phyloP scores from a whole-genome alignment of 192 early-diverging fungal genomes.

The Coemansia sp. region DNA sequence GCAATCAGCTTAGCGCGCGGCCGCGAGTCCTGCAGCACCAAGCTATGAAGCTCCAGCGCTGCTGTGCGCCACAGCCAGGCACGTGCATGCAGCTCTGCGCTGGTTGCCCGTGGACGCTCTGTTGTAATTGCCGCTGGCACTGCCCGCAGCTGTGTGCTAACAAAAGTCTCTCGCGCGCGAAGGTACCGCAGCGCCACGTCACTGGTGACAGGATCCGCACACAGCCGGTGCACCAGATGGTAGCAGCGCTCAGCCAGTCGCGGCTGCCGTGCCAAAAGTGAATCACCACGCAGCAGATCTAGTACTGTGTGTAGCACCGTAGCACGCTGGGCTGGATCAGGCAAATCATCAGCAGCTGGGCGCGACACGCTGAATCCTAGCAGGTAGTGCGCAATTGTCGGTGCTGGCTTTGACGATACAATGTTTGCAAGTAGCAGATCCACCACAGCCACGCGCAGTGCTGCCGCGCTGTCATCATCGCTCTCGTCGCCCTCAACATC shows the following conservation, averaged over 20 bases:
- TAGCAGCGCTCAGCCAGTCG: slow-evolving; percentile 84
- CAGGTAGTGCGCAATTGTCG: slow-evolving; percentile 86
- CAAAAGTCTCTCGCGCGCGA: slow-evolving; percentile 75
- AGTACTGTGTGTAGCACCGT: slow-evolving; percentile 67
- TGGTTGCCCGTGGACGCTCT: slow-evolving; percentile 24
- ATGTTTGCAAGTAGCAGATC: slow-evolving; percentile 83
- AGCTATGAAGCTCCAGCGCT: slow-evolving; percentile 84
- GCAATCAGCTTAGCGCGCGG: slow-evolving; percentile 44
- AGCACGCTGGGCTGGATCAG: slow-evolving; percentile 44
- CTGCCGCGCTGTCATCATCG: slow-evolving; percentile 44
- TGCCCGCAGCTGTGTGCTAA: slow-evolving; percentile 62
- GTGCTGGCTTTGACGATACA: slow-evolving; percentile 53
- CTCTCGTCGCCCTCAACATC: slow-evolving; percentile 17
- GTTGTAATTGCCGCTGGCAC: slow-evolving; percentile 27
- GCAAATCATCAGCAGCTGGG: slow-evolving; percentile 43
- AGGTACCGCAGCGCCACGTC: slow-evolving; percentile 74
- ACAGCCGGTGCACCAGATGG: slow-evolving; percentile 81
- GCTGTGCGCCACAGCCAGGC: slow-evolving; percentile 87
- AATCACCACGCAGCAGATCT: slow-evolving; percentile 58
- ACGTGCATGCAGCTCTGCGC: slow-evolving; percentile 74
- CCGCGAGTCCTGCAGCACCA: slow-evolving; percentile 53
- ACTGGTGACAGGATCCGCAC: slow-evolving; percentile 67
- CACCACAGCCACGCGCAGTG: slow-evolving; percentile 78
- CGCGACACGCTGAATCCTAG: slow-evolving; percentile 73
- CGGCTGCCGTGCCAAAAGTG: slow-evolving; percentile 71